Evolutionary conservation across 345 rosid species (phyloP).

Genomic region (Gossypium australe): DNA sequence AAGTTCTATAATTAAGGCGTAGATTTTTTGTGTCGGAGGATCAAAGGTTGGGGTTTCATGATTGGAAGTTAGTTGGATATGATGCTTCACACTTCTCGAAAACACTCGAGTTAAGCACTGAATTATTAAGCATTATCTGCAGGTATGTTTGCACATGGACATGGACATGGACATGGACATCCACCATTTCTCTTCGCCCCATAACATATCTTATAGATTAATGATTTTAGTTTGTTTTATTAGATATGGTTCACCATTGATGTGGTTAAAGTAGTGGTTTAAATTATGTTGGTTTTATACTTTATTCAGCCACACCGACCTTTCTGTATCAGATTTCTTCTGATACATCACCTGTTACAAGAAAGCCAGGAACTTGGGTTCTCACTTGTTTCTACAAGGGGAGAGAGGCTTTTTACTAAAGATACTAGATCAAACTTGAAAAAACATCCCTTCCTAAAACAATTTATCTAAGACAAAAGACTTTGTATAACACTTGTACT

Average conservation of each 20-base stretch:
- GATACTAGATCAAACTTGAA: slow-evolving; percentile 3
- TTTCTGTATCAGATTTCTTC: background rate
- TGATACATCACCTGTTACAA: background rate
- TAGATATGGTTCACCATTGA: background rate
- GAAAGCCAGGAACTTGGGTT: no score
- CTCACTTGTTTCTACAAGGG: no score
- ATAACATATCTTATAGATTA: background rate
- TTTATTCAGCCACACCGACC: background rate
- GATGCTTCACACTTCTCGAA: background rate
- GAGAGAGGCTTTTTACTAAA: background rate
- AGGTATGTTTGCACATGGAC: background rate
- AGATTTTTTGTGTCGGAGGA: background rate
- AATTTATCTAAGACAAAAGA: background rate
- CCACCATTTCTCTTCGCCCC: background rate
- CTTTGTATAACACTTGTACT: background rate
- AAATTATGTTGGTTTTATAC: background rate
- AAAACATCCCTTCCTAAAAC: background rate
- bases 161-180: background rate
- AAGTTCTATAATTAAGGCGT: background rate
- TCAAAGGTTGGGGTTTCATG: background rate
- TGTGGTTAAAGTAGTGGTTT: background rate
- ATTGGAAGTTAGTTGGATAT: background rate
- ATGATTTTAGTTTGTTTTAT: background rate
- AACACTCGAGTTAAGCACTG: background rate
- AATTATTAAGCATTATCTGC: background rate